Evolutionary conservation across 164 flowering plant species (phyloP), one percentile per base, ranked within the genome.

Genomic region (Nymphaea colorata): DNA sequence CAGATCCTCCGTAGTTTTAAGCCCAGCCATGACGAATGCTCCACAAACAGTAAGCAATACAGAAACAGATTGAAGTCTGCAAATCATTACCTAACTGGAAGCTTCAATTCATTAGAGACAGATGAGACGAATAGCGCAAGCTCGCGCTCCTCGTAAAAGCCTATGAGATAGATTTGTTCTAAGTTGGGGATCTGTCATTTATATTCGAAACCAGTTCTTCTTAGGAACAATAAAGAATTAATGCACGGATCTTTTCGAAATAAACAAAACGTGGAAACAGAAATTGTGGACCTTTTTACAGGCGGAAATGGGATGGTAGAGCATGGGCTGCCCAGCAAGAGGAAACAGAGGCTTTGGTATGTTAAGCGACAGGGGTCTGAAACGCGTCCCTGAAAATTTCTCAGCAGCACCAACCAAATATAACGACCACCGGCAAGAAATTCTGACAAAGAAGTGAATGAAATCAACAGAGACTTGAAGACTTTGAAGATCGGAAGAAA

Each of bases 81-180:
- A 25, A 25, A 1, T 6, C 55, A 47, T 71, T 71, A 91, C 98
- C 91, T 86, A 62, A 93, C 96, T 55, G 98, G 97, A 63, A 93
- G 83, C 80, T 75, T 93, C 16, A 93, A 93, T 75, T 93, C 97
- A 78, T 91, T 91, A 3, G 98, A 93, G 65, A 93, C 82, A 8
- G 98, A 81, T 11, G 98, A 93, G 0, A 93, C 94, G 69, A 84
- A 93, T 45, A 93, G 73, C n/a, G 97, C 86, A 67, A 93, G 91
- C 72, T 93, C 98, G 3, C 97, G 87, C 82, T 93, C 98, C 78
- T 93, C 98, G 60, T 93, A 93, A 79, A 93, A 93, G 11, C 97
- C 98, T 78, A 93, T 68, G 15, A 93, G 90, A 81, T 82, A 93
- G 68, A 93, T 84, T 73, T 93, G 96, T 47, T 78, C 96, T 59